Base-by-base conservation (phyloP, 2,329 filamentous ascomycete species). In the Aureobasidium sp. region DNA sequence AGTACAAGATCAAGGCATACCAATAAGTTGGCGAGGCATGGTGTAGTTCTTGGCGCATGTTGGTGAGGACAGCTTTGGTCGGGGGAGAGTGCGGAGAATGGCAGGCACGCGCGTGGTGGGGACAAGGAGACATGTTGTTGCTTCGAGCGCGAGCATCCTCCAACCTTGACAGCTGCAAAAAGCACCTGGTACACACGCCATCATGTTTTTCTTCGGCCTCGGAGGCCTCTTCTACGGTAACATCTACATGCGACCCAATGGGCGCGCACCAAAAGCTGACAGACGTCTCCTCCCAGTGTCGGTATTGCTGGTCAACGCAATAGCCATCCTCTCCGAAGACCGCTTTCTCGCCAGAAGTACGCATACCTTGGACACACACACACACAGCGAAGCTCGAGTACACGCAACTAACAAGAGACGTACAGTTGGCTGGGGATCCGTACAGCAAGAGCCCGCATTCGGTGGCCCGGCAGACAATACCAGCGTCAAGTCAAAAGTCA, bases 271-370 rank as follows among this genome's bases (percentile, higher is more conserved):
- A 11, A 1, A 31, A 63, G 66, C 67, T 51, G 69, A 64, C 63
- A 67, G 61, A 40, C 60, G 25, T 43, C 62, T 11, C 33, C 23
- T 63, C 43, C 23, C 69, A 91, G 89, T 93, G 66, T 82, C 85
- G 67, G 81, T 95, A 72, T 89, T 97, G 70, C 83, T 97, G 72
- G 86, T 94, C 76, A 99, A 99, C 76, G 90, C 90, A 66, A 87
- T 97, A 71, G 90, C 92, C 65, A 85, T 96, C 71, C 87, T 97
- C 65, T 95, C 90, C 68, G 92, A 96, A 83, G 91, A 96, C 77
- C 88, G 91, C 64, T 96, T 96, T 75, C 88, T 96, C 66, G 88
- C 87, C 61, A 85, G 90, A 75, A 91, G 77, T 87, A 85, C 60
- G 45, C 46, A 38, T 43, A 46, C 21, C 42, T 46, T 1, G 13